Evolutionary conservation across 805 yeast species (phyloP).

Genomic region (Kluyveromyces dobzhanskii): DNA sequence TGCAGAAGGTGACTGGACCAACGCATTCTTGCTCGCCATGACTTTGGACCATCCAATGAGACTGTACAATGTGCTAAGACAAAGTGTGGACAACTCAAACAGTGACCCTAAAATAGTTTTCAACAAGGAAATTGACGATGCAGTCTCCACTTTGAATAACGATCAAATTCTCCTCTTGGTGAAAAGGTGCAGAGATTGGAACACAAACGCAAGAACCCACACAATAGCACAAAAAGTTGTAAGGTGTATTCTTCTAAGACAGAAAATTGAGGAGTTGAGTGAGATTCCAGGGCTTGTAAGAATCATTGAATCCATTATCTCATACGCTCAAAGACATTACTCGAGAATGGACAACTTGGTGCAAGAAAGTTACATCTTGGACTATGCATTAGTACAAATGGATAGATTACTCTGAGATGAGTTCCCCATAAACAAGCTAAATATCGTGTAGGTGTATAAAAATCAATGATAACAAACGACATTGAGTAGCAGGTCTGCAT

Average conservation of each 20-base stretch:
- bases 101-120: conserved; percentile 36
- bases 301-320: conserved; percentile 66
- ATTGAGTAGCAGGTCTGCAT: no score
- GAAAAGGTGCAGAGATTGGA: conserved; percentile 88
- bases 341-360: conserved; percentile 66
- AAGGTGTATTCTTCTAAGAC: conserved; percentile 50
- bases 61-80: conserved; percentile 65
- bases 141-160: conserved; percentile 47
- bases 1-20: conserved; percentile 68
- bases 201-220: conserved; percentile 75
- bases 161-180: conserved; percentile 56
- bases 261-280: conserved; percentile 46
- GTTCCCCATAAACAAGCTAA: conserved; percentile 7
- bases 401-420: conserved; percentile 38
- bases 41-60: conserved; percentile 87
- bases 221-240: conserved; percentile 73
- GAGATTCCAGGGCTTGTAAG: conserved; percentile 61
- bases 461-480: no score
- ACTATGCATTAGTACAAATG: conserved; percentile 78
- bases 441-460: not conserved
- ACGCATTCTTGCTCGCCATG: conserved; percentile 80
- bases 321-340: conserved; percentile 84
- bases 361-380: conserved; percentile 80
- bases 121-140: conserved; percentile 50
- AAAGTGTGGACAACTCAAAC: conserved; percentile 39